Percentiles rank a stretch among this genome's conserved stretches.
Conservation (phyloP, 2,329 filamentous ascomycete species). For the Aureobasidium sp. region DNA sequence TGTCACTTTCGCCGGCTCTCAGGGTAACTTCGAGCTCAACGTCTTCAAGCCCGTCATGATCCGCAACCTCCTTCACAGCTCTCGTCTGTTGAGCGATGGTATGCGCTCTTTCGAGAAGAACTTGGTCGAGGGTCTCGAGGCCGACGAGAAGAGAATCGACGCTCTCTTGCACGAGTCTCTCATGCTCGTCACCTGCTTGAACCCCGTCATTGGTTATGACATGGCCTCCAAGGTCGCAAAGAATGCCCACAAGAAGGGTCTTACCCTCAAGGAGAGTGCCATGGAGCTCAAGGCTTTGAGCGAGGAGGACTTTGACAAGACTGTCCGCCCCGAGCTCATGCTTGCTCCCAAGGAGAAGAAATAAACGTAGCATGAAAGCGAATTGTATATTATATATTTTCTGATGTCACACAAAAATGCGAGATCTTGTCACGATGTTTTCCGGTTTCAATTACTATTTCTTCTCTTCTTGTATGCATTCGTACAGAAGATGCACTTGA, state of each 20-base stretch:
- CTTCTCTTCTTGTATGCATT: neutral
- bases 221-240: constrained; percentile 96
- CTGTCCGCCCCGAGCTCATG: constrained; percentile 94
- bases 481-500: too few species aligned
- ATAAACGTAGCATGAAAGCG: constrained; percentile 28
- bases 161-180: constrained; percentile 90
- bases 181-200: constrained; percentile 97
- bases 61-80: constrained; percentile 87
- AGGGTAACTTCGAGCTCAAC: constrained; percentile 97
- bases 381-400: constrained; percentile 7
- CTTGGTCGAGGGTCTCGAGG: constrained; percentile 77
- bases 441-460: neutral
- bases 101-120: constrained; percentile 96
- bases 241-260: constrained; percentile 97
- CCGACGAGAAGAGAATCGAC: constrained; percentile 87
- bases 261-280: constrained; percentile 87
- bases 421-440: neutral
- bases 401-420: neutral
- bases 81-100: constrained; percentile 77
- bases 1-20: constrained; percentile 88
- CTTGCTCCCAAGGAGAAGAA: constrained; percentile 70
- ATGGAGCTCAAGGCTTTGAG: constrained; percentile 87
- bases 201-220: constrained; percentile 95
- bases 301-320: constrained; percentile 79
- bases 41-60: constrained; percentile 98